Conservation (phyloP, 768 basidiomycete genomes). For the Lactifluus subvellereus region DNA sequence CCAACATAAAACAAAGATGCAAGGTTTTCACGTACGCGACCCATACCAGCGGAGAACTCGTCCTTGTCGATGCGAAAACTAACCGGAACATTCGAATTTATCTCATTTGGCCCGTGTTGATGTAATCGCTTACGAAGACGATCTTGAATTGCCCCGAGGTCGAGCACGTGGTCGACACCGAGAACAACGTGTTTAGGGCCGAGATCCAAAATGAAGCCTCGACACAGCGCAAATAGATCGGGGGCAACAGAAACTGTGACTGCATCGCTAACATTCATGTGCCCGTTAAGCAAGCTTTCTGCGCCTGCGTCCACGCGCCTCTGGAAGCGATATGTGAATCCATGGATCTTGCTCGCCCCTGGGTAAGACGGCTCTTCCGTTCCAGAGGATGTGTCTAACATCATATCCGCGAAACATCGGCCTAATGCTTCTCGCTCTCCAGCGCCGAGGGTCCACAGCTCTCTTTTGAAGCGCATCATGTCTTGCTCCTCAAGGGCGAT, state of each 20-base stretch:
- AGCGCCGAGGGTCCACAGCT: slow-evolving; percentile 90
- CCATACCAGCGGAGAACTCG: slow-evolving; percentile 82
- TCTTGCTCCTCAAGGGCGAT: slow-evolving; percentile 87
- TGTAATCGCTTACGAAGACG: slow-evolving; percentile 32
- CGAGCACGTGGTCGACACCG: slow-evolving; percentile 79
- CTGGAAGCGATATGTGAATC: slow-evolving; percentile 70
- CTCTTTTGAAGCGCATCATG: slow-evolving; percentile 74
- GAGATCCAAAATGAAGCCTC: slow-evolving; percentile 78
- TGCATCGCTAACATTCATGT: slow-evolving; percentile 74
- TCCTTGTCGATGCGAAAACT: slow-evolving; percentile 91
- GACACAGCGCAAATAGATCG: slow-evolving; percentile 71
- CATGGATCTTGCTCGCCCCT: slow-evolving; percentile 58
- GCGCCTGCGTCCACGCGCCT: slow-evolving; percentile 20
- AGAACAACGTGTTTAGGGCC: slow-evolving; percentile 57
- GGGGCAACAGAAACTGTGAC: slow-evolving; percentile 87
- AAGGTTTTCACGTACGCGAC: slow-evolving; percentile 84
- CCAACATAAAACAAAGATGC: slow-evolving; percentile 81
- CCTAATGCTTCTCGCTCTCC: slow-evolving; percentile 74
- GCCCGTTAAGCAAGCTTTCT: slow-evolving; percentile 60
- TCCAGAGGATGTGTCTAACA: slow-evolving; percentile 45
- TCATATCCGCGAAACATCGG: slow-evolving; percentile 80
- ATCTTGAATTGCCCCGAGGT: slow-evolving; percentile 41
- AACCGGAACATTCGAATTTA: slow-evolving; percentile 26
- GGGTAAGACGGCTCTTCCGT: slow-evolving; percentile 18
- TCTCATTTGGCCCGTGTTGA: slow-evolving; percentile 23